phyloP scores from a whole-genome alignment of 176 grass and related monocot species.

The Chrysopogon serrulatus region DNA sequence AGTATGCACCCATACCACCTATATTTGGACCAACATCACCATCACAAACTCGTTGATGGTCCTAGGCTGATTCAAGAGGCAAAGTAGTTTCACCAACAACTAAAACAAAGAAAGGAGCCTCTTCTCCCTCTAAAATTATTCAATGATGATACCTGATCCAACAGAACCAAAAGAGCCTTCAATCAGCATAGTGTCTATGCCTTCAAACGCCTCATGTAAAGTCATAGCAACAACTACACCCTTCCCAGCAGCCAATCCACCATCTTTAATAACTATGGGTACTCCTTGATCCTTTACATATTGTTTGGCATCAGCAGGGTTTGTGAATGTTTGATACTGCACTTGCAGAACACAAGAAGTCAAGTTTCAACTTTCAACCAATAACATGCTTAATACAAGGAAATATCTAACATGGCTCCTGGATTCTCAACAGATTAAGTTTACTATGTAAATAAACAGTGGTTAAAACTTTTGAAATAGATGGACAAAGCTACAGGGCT shows the following conservation, averaged over 20 bases:
- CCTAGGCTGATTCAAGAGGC: conserved; percentile 68
- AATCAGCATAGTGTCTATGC: conserved; percentile 71
- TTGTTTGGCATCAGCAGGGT: conserved; percentile 51
- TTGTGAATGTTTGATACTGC: conserved; percentile 54
- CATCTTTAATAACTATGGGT: conserved; percentile 76
- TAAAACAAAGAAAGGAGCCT: conserved; percentile 71
- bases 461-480: not conserved
- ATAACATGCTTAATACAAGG: not conserved
- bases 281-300: conserved; percentile 61
- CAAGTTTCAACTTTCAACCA: not conserved
- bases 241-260: conserved; percentile 78
- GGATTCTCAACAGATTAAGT: not conserved
- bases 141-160: conserved; percentile 58
- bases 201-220: conserved; percentile 58
- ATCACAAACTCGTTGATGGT: conserved; percentile 72
- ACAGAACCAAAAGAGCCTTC: conserved; percentile 65
- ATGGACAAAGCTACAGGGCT: not conserved
- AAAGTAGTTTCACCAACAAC: conserved; percentile 66
- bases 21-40: conserved; percentile 78
- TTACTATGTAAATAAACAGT: not conserved
- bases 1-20: conserved; percentile 84
- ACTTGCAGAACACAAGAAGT: not conserved
- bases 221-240: conserved; percentile 69
- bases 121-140: conserved; percentile 76
- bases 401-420: not conserved